phyloP scores from a whole-genome alignment of 495 filamentous ascomycete genomes.

The Hypoxylon lienhwacheense region DNA sequence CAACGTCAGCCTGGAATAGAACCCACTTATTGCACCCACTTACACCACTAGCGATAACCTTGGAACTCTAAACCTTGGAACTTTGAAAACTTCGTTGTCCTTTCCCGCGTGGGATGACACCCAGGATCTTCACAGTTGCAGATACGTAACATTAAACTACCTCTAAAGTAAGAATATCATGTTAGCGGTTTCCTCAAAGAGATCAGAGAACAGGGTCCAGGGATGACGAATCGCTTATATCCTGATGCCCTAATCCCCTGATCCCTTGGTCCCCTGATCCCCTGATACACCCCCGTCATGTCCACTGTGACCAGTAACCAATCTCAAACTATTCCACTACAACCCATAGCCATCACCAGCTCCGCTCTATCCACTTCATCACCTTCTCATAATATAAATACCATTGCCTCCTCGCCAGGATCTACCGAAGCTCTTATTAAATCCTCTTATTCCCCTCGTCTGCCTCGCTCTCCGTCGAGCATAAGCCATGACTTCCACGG shows the following conservation, averaged over 20 bases:
- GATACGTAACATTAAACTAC: constrained; percentile 25
- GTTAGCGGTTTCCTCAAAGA: constrained; percentile 13
- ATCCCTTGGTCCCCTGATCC: too few relatives aligned
- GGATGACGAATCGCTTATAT: constrained; percentile 30
- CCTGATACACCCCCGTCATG: constrained; percentile 24
- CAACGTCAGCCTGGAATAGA: constrained; percentile 4
- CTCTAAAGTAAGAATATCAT: constrained; percentile 16
- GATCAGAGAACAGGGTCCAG: too few relatives aligned
- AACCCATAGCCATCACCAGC: constrained; percentile 28
- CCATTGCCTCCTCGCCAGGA: constrained; percentile 14
- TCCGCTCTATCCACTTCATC: constrained; percentile 30
- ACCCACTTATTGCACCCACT: constrained; percentile 18
- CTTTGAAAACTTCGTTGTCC: constrained; percentile 10
- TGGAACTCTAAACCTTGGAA: too few relatives aligned
- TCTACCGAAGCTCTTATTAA: constrained; percentile 7
- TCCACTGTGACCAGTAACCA: constrained; percentile 24
- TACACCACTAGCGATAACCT: constrained; percentile 1
- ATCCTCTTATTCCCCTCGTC: too few relatives aligned
- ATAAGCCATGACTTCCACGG: constrained; percentile 33
- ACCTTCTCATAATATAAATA: constrained; percentile 30
- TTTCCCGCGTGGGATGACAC: constrained; percentile 28
- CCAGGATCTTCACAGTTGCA: constrained; percentile 9
- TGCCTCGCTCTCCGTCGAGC: constrained; percentile 25
- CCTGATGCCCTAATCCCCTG: too few relatives aligned
- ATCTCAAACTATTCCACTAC: constrained; percentile 24